Evolutionary conservation across 768 basidiomycete species (phyloP).

Genomic region (Trametes coccinea): DNA sequence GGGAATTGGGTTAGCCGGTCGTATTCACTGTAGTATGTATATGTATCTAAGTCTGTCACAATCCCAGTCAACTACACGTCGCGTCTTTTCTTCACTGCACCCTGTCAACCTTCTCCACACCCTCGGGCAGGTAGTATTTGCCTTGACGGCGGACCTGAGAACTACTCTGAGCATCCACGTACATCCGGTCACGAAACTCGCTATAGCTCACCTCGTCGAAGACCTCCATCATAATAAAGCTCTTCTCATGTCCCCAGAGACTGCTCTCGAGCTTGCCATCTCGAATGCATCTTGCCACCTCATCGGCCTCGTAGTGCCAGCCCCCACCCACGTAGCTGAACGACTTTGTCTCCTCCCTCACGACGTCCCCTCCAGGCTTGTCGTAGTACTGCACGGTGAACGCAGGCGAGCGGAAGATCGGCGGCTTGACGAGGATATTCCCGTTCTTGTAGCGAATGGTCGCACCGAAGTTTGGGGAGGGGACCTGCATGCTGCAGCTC

Average conservation of each 20-base stretch:
- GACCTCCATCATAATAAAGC: constrained; percentile 75
- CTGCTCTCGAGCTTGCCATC: constrained; percentile 74
- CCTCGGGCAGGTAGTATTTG: constrained; percentile 59
- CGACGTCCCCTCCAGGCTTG: constrained; percentile 43
- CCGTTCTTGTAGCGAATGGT: constrained; percentile 77
- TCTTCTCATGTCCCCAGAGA: constrained; percentile 79
- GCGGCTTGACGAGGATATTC: constrained; percentile 59
- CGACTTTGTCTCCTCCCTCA: constrained; percentile 56
- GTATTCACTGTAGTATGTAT: too few relatives aligned
- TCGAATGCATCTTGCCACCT: constrained; percentile 75
- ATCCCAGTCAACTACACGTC: too few relatives aligned
- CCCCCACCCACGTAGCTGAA: constrained; percentile 67
- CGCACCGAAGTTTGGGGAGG: constrained; percentile 50
- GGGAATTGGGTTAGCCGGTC: too few relatives aligned
- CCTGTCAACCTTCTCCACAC: constrained; percentile 47
- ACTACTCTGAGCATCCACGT: neutral
- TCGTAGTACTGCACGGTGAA: constrained; percentile 66
- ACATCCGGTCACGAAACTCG: too few relatives aligned
- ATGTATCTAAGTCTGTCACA: too few relatives aligned
- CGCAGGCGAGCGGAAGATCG: constrained; percentile 65
- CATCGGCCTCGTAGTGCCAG: constrained; percentile 87
- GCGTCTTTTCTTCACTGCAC: constrained; percentile 7
- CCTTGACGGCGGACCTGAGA: constrained; percentile 66
- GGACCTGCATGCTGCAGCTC: constrained; percentile 63
- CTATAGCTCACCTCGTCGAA: constrained; percentile 70